phyloP scores from a whole-genome alignment of 2,329 filamentous ascomycete genomes.

The Fusarium chuoi region DNA sequence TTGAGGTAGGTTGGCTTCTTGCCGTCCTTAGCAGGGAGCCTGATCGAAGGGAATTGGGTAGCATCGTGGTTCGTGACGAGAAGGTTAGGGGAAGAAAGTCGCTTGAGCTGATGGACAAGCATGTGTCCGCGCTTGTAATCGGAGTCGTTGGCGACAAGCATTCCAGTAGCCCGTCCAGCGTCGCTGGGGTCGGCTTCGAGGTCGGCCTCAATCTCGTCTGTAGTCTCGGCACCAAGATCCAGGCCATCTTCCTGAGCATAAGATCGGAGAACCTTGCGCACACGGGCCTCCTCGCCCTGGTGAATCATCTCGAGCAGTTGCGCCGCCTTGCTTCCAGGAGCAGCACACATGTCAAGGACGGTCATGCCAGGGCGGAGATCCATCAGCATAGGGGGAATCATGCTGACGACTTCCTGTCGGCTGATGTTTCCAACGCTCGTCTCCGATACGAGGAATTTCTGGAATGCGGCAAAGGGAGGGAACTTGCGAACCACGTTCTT shows the following conservation, averaged over 20 bases:
- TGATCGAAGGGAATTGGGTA: slow-evolving; percentile 92
- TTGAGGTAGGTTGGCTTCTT: slow-evolving; percentile 81
- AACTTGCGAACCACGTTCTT: slow-evolving; percentile 96
- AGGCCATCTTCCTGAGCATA: slow-evolving; percentile 70
- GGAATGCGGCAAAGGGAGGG: slow-evolving; percentile 92
- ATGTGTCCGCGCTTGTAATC: slow-evolving; percentile 98
- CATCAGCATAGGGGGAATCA: slow-evolving; percentile 96
- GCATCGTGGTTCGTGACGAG: slow-evolving; percentile 98
- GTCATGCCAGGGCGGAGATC: slow-evolving; percentile 92
- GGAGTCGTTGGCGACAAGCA: slow-evolving; percentile 94
- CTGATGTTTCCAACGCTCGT: slow-evolving; percentile 98
- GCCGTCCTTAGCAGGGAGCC: slow-evolving; percentile 71
- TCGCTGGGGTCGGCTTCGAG: slow-evolving; percentile 73
- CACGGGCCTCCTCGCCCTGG: slow-evolving; percentile 87
- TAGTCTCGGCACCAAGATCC: slow-evolving; percentile 59
- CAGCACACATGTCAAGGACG: slow-evolving; percentile 94
- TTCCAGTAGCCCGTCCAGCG: slow-evolving; percentile 86
- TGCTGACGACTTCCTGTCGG: slow-evolving; percentile 96
- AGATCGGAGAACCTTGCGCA: slow-evolving; percentile 75
- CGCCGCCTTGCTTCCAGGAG: slow-evolving; percentile 95
- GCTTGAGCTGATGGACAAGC: slow-evolving; percentile 97
- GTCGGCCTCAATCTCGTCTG: slow-evolving; percentile 60
- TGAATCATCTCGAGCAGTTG: slow-evolving; percentile 97
- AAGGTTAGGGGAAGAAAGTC: slow-evolving; percentile 93
- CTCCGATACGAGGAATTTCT: slow-evolving; percentile 97